A percentile compares a stretch with the other conserved stretches of the same genome.
Conservation (phyloP, 352 stramenopile genomes). For the Globisporangium lucens region DNA sequence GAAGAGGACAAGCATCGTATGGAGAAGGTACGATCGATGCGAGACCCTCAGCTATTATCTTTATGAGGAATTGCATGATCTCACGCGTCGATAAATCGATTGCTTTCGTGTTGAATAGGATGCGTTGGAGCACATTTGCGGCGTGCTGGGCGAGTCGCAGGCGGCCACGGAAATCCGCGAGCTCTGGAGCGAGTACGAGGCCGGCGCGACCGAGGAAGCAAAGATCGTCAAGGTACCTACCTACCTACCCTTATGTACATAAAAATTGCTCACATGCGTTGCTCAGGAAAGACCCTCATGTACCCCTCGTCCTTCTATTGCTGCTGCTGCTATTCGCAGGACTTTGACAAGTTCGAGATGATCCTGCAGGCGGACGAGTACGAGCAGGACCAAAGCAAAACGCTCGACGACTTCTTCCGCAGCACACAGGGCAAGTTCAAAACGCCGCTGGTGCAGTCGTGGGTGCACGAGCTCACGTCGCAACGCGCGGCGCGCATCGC, state of each 20-base stretch:
- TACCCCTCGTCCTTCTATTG: neutral
- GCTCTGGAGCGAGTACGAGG: constrained; percentile 89
- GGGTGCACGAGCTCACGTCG: constrained; percentile 56
- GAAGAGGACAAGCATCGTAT: constrained; percentile 89
- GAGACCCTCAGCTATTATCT: too few species aligned
- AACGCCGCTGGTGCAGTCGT: constrained; percentile 78
- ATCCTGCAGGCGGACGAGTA: constrained; percentile 93
- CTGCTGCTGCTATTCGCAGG: constrained; percentile 23
- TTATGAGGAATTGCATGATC: too few species aligned
- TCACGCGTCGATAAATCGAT: too few species aligned
- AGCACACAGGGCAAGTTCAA: constrained; percentile 82
- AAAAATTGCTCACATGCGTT: too few species aligned
- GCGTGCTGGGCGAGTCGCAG: constrained; percentile 45
- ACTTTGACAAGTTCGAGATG: constrained; percentile 97
- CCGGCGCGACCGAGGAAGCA: constrained; percentile 73
- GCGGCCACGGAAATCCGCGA: constrained; percentile 60
- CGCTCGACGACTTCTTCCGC: constrained; percentile 75
- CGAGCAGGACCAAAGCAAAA: constrained; percentile 64
- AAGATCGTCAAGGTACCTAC: constrained; percentile 80
- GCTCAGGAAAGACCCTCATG: too few species aligned
- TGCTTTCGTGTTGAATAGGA: constrained; percentile 26
- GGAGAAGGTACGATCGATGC: constrained; percentile 56
- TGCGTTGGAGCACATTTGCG: constrained; percentile 67
- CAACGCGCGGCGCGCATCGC: constrained; percentile 44
- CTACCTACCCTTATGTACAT: too few species aligned